Evolutionary conservation across 169 alveolate genomes (phyloP), one percentile per base, ranked within the genome.

Genomic region (Plasmodium reichenowi): DNA sequence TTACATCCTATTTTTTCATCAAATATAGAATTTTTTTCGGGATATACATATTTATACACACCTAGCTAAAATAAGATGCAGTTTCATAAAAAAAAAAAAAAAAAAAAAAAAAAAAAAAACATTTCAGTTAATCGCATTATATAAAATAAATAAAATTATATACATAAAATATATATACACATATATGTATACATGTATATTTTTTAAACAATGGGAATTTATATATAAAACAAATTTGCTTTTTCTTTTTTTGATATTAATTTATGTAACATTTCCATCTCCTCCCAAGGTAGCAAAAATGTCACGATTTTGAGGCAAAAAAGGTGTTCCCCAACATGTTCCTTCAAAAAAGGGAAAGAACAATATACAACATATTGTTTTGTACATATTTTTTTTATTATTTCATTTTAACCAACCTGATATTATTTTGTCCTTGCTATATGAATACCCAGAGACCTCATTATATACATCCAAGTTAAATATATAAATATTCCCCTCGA

Each of bases 281-380:
- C 99, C 99, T 38, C 97, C 97, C 50, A 95, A 88, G 8, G 97
- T 74, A 22, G 95, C 94, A 91, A 95, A 96, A 60, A 97, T 67
- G 80, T 97, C 98, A 88, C 98, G 95, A 63, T 97, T 97, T 67
- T 97, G 96, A 2, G 99, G 99, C 29, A 96, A 88, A 90, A 96
- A 98, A 43, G 94, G 95, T 13, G 95, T 94, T 12, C 98, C 98
- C 98, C 99, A 98, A 43, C 97, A 93, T 12, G 99, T 98, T 5
- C 98, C 97, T 89, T 93, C 89, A 74, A 93, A 74, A 72, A 12
- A 71, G 58, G 15, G 58, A 26, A 43, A 66, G 6, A 38, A 0
- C 7, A 5, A 38, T 38, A 38, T 38, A 38, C 5, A 54, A 3
- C 0, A 5, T 38, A 38, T 38, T 4, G 0, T 5, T 38, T 5